These are phyloP conservation scores for Chimonanthus praecox DNA, from an alignment of 164 flowering plant genomes.

Conservation along the genomic window DNA sequence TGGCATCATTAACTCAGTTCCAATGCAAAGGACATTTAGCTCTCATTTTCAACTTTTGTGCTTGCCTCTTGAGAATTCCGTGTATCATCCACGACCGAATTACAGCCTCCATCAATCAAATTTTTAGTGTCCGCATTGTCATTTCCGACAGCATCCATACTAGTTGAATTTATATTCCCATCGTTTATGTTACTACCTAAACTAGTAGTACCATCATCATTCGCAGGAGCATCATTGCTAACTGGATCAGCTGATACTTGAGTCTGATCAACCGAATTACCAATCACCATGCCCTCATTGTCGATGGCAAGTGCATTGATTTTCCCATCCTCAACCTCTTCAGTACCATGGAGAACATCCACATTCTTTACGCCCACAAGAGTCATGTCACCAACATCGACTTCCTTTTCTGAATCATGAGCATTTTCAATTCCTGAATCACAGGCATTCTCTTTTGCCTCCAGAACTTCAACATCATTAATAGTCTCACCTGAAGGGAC, in stretches of 20 bases:
- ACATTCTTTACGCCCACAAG: background rate
- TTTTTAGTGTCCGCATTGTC: no score
- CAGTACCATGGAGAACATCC: background rate
- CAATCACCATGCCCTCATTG: background rate
- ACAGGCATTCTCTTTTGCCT: background rate
- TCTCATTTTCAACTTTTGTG: background rate
- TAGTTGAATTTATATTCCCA: no score
- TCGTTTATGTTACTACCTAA: background rate
- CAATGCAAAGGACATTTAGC: background rate
- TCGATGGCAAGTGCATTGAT: background rate
- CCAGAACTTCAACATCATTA: constrained; percentile 2
- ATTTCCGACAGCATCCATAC: no score
- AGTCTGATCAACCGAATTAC: background rate
- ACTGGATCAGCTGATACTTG: background rate
- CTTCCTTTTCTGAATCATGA: no score
- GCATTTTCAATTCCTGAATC: background rate
- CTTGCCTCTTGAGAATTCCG: background rate
- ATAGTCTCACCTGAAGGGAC: background rate
- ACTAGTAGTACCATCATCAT: background rate
- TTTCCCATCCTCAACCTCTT: background rate
- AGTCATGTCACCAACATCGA: background rate
- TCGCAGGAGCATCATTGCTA: background rate
- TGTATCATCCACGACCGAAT: background rate
- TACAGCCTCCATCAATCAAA: background rate
- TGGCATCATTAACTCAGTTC: background rate